Evolutionary conservation across 306 rosid species (phyloP).

Genomic region (Begonia masoniana): DNA sequence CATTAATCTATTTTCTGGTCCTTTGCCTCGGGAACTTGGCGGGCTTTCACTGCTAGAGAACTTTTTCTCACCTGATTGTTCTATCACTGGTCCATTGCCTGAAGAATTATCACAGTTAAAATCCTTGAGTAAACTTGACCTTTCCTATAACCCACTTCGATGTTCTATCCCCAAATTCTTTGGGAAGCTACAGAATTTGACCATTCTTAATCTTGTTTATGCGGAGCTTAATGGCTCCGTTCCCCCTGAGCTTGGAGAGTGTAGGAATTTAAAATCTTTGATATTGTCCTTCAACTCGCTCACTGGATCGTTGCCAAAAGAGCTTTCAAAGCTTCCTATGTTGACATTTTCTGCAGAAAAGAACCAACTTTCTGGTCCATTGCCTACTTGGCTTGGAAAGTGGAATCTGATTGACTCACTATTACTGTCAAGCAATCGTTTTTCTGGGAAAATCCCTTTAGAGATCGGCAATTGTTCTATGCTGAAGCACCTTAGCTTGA

Average conservation of each 20-base stretch:
- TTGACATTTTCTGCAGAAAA: slow-evolving; percentile 65
- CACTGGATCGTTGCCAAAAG: slow-evolving; percentile 68
- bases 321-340: slow-evolving; percentile 65
- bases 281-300: slow-evolving; percentile 74
- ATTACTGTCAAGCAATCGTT: slow-evolving; percentile 50
- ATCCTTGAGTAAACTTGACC: slow-evolving; percentile 52
- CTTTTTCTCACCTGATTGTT: slow-evolving; percentile 49
- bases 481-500: slow-evolving; percentile 56
- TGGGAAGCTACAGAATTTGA: slow-evolving; percentile 56
- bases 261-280: slow-evolving; percentile 47
- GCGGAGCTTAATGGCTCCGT: slow-evolving; percentile 66
- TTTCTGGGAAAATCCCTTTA: slow-evolving; percentile 64
- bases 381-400: slow-evolving; percentile 84
- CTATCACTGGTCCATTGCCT: slow-evolving; percentile 76
- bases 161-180: slow-evolving; percentile 72
- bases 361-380: slow-evolving; percentile 66
- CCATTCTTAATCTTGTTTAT: slow-evolving; percentile 39
- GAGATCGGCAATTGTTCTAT: slow-evolving; percentile 78
- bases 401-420: slow-evolving; percentile 45
- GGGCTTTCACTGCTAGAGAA: slow-evolving; percentile 45
- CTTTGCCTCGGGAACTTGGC: slow-evolving; percentile 62
- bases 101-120: slow-evolving; percentile 52
- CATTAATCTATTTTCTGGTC: slow-evolving; percentile 48
- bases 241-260: slow-evolving; percentile 73
- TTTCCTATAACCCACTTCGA: slow-evolving; percentile 73